These are phyloP conservation scores for Hericium rajendrae DNA, from an alignment of 768 basidiomycete genomes.

Conservation along the genomic window DNA sequence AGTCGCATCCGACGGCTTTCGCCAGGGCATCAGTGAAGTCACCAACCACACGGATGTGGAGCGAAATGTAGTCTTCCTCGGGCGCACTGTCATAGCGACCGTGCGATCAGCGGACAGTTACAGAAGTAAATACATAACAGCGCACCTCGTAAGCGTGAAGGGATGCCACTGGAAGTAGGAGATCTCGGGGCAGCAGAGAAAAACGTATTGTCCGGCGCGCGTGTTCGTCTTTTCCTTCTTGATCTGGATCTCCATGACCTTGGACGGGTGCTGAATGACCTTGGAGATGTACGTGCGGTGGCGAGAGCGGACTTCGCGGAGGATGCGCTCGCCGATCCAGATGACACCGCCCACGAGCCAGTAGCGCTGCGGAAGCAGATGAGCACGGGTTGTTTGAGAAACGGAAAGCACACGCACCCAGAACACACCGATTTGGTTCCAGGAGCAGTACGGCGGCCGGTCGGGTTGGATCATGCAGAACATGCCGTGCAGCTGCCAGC, in stretches of 20 bases:
- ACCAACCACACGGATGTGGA: conserved; percentile 88
- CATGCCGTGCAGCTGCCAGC: conserved; percentile 94
- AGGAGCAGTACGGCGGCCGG: conserved; percentile 79
- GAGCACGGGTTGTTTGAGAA: not conserved
- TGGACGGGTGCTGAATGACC: conserved; percentile 91
- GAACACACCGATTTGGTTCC: conserved; percentile 82
- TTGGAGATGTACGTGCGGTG: conserved; percentile 90
- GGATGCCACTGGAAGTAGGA: conserved; percentile 98
- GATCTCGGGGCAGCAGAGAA: conserved; percentile 82
- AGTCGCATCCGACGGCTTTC: conserved; percentile 76
- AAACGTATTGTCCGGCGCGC: conserved; percentile 88
- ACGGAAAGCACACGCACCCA: conserved; percentile 53
- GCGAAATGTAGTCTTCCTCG: conserved; percentile 90
- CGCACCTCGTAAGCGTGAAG: conserved; percentile 82
- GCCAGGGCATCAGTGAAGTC: conserved; percentile 84
- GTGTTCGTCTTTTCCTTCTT: conserved; percentile 87
- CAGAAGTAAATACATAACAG: not conserved
- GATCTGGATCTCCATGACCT: conserved; percentile 92
- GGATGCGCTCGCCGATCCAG: conserved; percentile 80
- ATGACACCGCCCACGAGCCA: conserved; percentile 84
- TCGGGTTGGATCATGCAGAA: conserved; percentile 96
- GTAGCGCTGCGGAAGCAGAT: conserved; percentile 47
- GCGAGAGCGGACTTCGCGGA: conserved; percentile 86
- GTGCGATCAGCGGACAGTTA: conserved; percentile 1
- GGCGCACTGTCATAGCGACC: conserved; percentile 52